A percentile compares a stretch with the other conserved stretches of the same genome.
Evolutionary conservation across 1,284 basidiomycete species (phyloP).

Genomic region (Ceratobasidium sp.): DNA sequence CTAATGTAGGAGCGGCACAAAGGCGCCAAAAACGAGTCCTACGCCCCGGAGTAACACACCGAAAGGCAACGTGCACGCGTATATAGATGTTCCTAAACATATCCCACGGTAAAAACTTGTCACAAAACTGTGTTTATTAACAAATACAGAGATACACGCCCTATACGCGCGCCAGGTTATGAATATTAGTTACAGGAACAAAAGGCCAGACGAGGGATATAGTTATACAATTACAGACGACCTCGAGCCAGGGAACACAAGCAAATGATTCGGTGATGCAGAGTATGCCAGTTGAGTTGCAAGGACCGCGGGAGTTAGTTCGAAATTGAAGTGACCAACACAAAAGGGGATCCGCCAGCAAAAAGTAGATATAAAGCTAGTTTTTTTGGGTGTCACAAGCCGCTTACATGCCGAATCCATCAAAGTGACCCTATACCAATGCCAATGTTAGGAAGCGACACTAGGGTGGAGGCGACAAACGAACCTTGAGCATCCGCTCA

Average conservation of each 20-base stretch:
- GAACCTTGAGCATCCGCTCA: constrained; percentile 48
- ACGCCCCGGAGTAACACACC: no score
- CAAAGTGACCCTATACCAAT: constrained; percentile 47
- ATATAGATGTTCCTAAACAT: no score
- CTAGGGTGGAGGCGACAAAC: not conserved
- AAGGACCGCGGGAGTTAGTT: constrained; percentile 29
- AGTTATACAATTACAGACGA: constrained; percentile 32
- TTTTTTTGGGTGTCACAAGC: constrained; percentile 5
- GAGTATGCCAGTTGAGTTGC: constrained; percentile 27
- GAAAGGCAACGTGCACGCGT: no score
- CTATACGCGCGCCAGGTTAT: not conserved
- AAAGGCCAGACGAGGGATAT: constrained; percentile 22
- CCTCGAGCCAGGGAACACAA: not conserved
- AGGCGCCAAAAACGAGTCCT: not conserved
- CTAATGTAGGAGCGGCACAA: not conserved
- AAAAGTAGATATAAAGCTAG: not conserved
- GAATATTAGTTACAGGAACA: constrained; percentile 30
- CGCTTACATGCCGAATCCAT: constrained; percentile 42
- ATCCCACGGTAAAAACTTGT: not conserved
- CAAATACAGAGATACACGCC: constrained; percentile 27
- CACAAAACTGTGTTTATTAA: constrained; percentile 21
- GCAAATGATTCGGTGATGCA: constrained; percentile 17
- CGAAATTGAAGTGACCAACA: constrained; percentile 14
- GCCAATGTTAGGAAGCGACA: not conserved
- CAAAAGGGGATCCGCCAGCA: constrained; percentile 1